Conservation (phyloP, 768 basidiomycete genomes). For the Coprinopsis sp. region DNA sequence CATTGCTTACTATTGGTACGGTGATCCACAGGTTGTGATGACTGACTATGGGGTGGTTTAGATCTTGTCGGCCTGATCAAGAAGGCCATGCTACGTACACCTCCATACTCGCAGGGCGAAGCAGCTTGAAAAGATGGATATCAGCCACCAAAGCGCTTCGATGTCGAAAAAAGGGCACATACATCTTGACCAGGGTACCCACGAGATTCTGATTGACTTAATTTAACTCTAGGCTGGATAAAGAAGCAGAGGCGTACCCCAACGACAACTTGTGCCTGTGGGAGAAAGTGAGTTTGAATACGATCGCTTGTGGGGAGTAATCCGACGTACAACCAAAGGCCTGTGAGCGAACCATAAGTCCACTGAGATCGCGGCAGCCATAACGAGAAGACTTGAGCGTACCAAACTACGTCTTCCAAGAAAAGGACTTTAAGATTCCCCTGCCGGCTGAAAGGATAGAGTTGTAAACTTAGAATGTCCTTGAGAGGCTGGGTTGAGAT, state of each 20-base stretch:
- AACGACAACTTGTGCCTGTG: conserved; percentile 29
- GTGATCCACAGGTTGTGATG: conserved; percentile 20
- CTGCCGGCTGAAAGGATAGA: conserved; percentile 31
- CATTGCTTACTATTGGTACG: conserved; percentile 40
- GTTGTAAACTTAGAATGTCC: too few relatives aligned
- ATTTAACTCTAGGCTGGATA: conserved; percentile 1
- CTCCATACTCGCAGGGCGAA: conserved; percentile 24
- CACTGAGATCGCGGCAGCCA: not conserved
- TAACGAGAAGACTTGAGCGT: conserved; percentile 7
- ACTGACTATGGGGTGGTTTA: conserved; percentile 2
- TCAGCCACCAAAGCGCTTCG: not conserved
- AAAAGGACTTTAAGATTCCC: conserved; percentile 22
- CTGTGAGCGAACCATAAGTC: conserved; percentile 9
- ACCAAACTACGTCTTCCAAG: conserved; percentile 32
- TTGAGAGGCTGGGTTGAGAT: too few relatives aligned
- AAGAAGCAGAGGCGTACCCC: conserved; percentile 22
- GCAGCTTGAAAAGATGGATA: conserved; percentile 28
- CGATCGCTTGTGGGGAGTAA: not conserved
- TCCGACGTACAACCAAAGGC: conserved; percentile 34
- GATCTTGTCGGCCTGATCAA: too few relatives aligned
- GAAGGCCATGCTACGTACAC: too few relatives aligned
- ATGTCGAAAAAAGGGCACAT: conserved; percentile 15
- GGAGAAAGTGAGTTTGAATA: not conserved
- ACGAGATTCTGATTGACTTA: conserved; percentile 21
- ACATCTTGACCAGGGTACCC: conserved; percentile 55